Conservation (phyloP, 768 basidiomycete genomes). For the Agrocybe praecox region DNA sequence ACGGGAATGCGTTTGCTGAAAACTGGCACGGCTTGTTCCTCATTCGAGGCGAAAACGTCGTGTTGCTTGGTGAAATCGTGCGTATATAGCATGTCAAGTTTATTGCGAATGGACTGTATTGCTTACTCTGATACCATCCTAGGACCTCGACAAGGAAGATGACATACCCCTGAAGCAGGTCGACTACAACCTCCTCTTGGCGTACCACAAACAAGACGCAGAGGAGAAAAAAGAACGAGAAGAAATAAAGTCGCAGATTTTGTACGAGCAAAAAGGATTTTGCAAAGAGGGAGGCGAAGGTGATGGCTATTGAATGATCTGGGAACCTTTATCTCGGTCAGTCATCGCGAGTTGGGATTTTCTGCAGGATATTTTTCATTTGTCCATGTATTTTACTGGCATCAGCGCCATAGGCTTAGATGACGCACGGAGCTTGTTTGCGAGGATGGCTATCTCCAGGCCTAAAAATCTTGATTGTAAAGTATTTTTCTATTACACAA, state of each 20-base stretch:
- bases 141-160: slow-evolving; percentile 95
- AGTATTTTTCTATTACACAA: slow-evolving; percentile 16
- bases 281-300: slow-evolving; percentile 96
- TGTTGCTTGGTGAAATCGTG: slow-evolving; percentile 94
- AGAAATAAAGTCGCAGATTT: slow-evolving; percentile 77
- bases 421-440: not conserved
- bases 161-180: slow-evolving; percentile 79
- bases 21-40: slow-evolving; percentile 88
- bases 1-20: slow-evolving; percentile 86
- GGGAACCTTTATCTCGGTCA: not conserved
- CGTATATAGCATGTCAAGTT: slow-evolving; percentile 39
- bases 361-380: slow-evolving; percentile 1
- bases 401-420: not conserved
- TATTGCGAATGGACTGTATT: slow-evolving; percentile 6
- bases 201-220: slow-evolving; percentile 73
- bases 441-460: not conserved
- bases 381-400: not conserved
- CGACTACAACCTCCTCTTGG: slow-evolving; percentile 68
- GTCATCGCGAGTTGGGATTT: slow-evolving; percentile 5
- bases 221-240: slow-evolving; percentile 81
- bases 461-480: slow-evolving; percentile 10
- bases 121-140: slow-evolving; percentile 9
- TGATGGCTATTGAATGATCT: slow-evolving; percentile 75
- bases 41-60: slow-evolving; percentile 98
- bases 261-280: slow-evolving; percentile 87